Conservation (phyloP, 139 green algal species). For the Microglena sp. region DNA sequence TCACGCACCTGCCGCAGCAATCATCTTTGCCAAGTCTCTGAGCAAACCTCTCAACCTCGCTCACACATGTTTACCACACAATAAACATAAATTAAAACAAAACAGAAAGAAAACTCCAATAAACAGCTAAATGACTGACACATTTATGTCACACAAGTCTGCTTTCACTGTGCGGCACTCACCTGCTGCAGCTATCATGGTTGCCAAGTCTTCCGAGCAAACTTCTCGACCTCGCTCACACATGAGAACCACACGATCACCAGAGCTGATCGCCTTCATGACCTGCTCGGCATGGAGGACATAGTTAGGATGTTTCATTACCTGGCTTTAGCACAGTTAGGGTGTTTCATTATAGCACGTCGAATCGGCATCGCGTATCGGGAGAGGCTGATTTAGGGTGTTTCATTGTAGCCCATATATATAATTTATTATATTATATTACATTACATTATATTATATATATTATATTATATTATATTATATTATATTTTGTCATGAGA, state of each 20-base stretch:
- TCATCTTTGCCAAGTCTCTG: no score
- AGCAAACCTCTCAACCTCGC: no score
- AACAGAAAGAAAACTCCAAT: not conserved
- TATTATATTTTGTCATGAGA: no score
- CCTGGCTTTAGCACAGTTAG: not conserved
- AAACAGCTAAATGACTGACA: not conserved
- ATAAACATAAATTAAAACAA: not conserved
- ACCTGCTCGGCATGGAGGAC: not conserved
- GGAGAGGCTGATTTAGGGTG: no score
- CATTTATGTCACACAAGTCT: not conserved
- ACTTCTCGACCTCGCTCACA: conserved; percentile 8
- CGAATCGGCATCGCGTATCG: no score
- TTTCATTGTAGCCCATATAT: no score
- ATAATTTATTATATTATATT: no score
- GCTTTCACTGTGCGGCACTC: not conserved
- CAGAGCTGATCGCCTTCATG: not conserved
- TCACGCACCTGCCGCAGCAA: no score
- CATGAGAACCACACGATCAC: conserved; percentile 10
- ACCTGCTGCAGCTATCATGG: conserved; percentile 4
- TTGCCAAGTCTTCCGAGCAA: conserved; percentile 2
- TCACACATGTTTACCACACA: no score
- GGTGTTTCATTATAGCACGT: no score
- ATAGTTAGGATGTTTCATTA: not conserved
- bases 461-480: no score
- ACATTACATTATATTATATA: no score